Evolutionary conservation across 1,284 basidiomycete genomes (phyloP), one percentile per base, ranked within the genome.

Genomic region (Microbotryum silenes-acaulis): DNA sequence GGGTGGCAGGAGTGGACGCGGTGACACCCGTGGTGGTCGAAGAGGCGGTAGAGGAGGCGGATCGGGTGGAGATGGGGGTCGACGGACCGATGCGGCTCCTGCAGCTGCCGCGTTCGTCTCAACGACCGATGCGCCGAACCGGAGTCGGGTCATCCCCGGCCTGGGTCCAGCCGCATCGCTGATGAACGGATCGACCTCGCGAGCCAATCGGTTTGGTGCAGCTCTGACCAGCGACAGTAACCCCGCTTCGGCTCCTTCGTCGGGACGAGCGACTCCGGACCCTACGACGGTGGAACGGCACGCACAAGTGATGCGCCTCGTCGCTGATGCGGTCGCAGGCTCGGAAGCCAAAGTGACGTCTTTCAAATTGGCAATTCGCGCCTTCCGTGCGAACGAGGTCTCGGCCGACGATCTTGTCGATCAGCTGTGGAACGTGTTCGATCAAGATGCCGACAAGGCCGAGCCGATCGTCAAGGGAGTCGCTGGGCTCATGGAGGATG

Each of bases 381-480:
- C 87, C 31, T 97, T 87, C 76, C 82, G 84, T 49, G 78, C 81
- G 7, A 85, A 84, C 57, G 93, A 98, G 74, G 85, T 85, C 18
- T 84, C 81, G 25, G 88, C 90, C 0, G 79, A 85, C 14, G 92
- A 96, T 75, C 79, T 97, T 70, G 84, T 97, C 53, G 86, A 86
- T 49, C 94, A 89, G 0, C 80, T 94, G 14, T 92, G 85, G 83
- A 88, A 85, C 70, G 81, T 97, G 21, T 78, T 96, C 18, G 89
- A 93, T 67, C 78, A 82, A 46, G 83, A 89, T 67, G 74, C 87
- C 29, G 90, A 93, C 59, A 79, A 84, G 23, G 88, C 89, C 0
- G 84, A 84, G 0, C 84, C 85, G 59, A 81, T 96, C 45, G 79
- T 94, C 50, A 87, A 86, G 62, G 81, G 84, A 7, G 79, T 94